These are phyloP conservation scores for Fraxinus excelsior DNA, from an alignment of 257 asterid genomes.

Conservation along the genomic window DNA sequence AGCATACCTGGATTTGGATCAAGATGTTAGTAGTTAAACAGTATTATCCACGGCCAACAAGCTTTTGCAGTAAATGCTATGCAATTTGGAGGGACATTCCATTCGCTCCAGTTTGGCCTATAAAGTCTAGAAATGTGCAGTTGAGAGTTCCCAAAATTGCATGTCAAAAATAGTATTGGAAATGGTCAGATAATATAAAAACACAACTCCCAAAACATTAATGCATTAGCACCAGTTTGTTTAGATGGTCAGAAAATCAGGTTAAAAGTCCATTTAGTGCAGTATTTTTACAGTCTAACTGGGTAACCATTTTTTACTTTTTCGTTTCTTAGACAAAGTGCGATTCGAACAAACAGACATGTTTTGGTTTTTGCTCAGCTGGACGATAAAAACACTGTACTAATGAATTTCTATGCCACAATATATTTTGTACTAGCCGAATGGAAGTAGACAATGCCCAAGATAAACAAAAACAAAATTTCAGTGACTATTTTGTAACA, in stretches of 20 bases:
- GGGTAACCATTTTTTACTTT: background rate
- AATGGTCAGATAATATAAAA: background rate
- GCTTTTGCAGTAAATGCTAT: background rate
- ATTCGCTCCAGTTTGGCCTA: background rate
- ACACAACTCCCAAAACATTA: background rate
- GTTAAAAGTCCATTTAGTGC: background rate
- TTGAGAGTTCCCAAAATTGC: background rate
- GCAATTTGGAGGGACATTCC: background rate
- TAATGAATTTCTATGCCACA: background rate
- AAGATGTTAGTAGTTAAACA: background rate
- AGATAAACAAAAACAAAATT: background rate
- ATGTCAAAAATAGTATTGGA: background rate
- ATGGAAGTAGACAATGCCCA: background rate
- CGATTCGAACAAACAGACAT: background rate
- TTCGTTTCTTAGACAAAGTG: background rate
- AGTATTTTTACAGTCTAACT: background rate
- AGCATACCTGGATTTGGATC: slow-evolving; percentile 57
- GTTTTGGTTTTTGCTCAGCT: background rate
- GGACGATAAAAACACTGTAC: background rate
- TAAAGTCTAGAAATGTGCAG: background rate
- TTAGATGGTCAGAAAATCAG: background rate
- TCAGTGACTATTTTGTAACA: background rate
- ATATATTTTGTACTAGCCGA: background rate
- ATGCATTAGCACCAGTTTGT: background rate
- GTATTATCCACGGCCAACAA: background rate